Percentiles rank a stretch among this genome's conserved stretches.
Evolutionary conservation across 257 asterid genomes (phyloP).

Genomic region (Plantago elongata): DNA sequence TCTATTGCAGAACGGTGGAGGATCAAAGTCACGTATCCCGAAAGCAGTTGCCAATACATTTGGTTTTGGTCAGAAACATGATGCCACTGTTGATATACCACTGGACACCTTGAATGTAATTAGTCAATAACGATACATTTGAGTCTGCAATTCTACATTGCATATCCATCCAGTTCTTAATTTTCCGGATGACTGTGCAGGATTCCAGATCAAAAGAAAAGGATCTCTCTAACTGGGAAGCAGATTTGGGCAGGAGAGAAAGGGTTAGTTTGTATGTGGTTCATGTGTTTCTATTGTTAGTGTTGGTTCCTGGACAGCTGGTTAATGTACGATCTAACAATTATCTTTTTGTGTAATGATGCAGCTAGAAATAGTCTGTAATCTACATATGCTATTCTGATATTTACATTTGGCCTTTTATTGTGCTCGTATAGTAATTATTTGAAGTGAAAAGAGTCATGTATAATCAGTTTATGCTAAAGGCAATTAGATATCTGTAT

Average conservation of each 20-base stretch:
- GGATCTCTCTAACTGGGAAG: conserved; percentile 85
- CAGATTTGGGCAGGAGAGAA: conserved; percentile 80
- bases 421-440: too few species aligned
- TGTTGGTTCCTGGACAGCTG: background rate
- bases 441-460: conserved; percentile 7
- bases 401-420: background rate
- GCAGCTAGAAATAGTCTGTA: background rate
- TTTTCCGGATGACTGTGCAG: conserved; percentile 38
- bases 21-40: conserved; percentile 72
- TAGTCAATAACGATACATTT: conserved; percentile 2
- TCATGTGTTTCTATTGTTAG: conserved; percentile 2
- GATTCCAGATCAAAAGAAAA: conserved; percentile 67
- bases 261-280: conserved; percentile 45
- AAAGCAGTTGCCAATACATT: conserved; percentile 71
- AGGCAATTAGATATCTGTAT: conserved; percentile 4
- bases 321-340: too few species aligned
- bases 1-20: conserved; percentile 67
- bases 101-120: conserved; percentile 72
- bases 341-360: background rate
- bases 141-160: conserved; percentile 16
- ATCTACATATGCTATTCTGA: background rate
- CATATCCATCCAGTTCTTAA: conserved; percentile 8
- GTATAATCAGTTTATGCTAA: conserved; percentile 11
- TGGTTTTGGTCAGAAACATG: conserved; percentile 95
- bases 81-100: conserved; percentile 95